These are phyloP conservation scores for Metschnikowia baotianmanensis DNA, from an alignment of 805 yeast genomes.

Conservation along the genomic window DNA sequence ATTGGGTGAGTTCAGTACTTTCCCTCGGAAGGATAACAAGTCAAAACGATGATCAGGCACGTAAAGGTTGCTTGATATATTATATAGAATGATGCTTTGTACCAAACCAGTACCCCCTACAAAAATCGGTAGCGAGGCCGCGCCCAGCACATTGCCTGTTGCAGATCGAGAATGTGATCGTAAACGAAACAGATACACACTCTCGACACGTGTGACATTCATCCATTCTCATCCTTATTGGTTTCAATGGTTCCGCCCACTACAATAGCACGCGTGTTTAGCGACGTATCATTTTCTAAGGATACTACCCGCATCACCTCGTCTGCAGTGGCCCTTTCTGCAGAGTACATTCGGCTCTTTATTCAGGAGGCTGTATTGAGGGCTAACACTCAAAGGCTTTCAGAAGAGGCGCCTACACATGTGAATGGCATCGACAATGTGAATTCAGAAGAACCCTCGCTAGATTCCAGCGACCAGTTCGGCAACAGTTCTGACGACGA, in stretches of 20 bases:
- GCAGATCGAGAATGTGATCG: no score
- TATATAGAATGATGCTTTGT: no score
- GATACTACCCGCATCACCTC: constrained; percentile 46
- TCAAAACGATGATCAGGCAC: no score
- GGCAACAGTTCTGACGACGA: constrained; percentile 17
- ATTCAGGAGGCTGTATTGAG: constrained; percentile 58
- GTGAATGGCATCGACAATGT: constrained; percentile 37
- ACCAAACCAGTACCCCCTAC: no score
- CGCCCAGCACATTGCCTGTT: no score
- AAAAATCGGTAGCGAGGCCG: no score
- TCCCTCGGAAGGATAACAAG: no score
- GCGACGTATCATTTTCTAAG: constrained; percentile 48
- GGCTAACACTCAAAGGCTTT: constrained; percentile 50
- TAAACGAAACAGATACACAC: no score
- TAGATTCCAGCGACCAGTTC: constrained; percentile 10
- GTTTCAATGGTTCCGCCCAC: constrained; percentile 15
- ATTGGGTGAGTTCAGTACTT: no score
- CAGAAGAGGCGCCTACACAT: constrained; percentile 25
- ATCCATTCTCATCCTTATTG: not conserved
- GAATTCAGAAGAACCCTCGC: constrained; percentile 7
- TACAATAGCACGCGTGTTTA: constrained; percentile 52
- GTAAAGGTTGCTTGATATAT: no score
- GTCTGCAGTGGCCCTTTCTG: constrained; percentile 46
- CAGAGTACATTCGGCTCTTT: constrained; percentile 56
- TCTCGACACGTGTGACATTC: no score